phyloP scores from a whole-genome alignment of 176 grass and related monocot genomes.

The Elymus sibiricus region DNA sequence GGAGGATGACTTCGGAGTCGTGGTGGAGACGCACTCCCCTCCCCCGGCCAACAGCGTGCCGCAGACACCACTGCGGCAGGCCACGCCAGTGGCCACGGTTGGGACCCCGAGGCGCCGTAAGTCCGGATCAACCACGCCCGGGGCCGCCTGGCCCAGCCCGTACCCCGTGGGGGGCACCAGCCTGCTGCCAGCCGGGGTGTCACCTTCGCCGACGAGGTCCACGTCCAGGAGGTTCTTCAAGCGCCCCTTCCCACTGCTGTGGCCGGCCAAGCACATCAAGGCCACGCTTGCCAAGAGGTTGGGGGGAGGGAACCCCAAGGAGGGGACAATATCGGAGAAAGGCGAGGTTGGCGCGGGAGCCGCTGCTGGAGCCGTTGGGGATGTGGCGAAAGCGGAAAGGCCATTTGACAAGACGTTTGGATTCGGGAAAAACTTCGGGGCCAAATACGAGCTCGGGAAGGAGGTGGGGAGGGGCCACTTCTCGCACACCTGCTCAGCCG shows the following conservation, averaged over 20 bases:
- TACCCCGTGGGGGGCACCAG: too few species aligned
- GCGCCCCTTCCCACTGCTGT: conserved; percentile 67
- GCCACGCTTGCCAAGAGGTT: conserved; percentile 58
- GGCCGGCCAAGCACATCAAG: conserved; percentile 79
- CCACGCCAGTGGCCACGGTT: not conserved
- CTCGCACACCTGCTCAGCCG: conserved; percentile 64
- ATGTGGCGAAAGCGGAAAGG: conserved; percentile 49
- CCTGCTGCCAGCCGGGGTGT: too few species aligned
- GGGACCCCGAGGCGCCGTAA: conserved; percentile 30
- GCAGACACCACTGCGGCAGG: conserved; percentile 6
- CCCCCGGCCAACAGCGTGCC: conserved; percentile 27
- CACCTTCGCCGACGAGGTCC: conserved; percentile 42
- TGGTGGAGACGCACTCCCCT: not conserved
- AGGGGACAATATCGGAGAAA: conserved; percentile 62
- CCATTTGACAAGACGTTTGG: conserved; percentile 84
- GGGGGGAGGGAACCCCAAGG: conserved; percentile 51
- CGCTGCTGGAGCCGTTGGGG: too few species aligned
- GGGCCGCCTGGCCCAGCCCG: too few species aligned
- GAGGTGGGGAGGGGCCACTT: conserved; percentile 90
- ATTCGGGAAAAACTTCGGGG: conserved; percentile 63
- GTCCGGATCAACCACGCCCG: conserved; percentile 39
- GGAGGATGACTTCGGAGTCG: not conserved
- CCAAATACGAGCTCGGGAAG: conserved; percentile 85
- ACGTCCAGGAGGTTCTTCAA: conserved; percentile 78
- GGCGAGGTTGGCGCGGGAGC: not conserved